These are phyloP conservation scores for Beauveria australis DNA, from an alignment of 2,329 filamentous ascomycete species.

Conservation along the genomic window DNA sequence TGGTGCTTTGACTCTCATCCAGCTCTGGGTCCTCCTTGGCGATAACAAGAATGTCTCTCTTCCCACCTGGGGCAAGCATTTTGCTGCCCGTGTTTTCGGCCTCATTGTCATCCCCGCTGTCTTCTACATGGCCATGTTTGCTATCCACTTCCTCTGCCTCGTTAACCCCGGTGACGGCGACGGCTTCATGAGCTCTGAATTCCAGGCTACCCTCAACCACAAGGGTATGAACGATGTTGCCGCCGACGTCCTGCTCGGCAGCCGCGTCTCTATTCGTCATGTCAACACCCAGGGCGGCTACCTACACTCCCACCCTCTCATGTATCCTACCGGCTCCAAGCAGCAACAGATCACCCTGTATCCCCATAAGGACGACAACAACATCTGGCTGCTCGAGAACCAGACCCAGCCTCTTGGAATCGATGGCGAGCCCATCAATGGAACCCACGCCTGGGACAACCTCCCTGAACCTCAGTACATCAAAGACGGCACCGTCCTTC, in stretches of 20 bases:
- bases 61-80: constrained; percentile 86
- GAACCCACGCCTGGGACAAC: constrained; percentile 76
- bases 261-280: constrained; percentile 77
- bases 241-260: constrained; percentile 84
- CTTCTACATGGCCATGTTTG: constrained; percentile 97
- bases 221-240: constrained; percentile 95
- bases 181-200: constrained; percentile 99
- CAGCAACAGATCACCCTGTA: constrained; percentile 98
- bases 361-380: constrained; percentile 98
- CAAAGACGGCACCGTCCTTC: constrained; percentile 70
- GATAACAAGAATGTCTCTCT: constrained; percentile 80
- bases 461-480: constrained; percentile 59
- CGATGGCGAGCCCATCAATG: constrained; percentile 69
- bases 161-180: constrained; percentile 94
- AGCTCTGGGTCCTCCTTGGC: constrained; percentile 91
- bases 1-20: constrained; percentile 77
- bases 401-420: constrained; percentile 80
- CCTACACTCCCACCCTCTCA: constrained; percentile 90
- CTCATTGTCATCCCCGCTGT: constrained; percentile 79
- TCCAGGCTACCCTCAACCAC: constrained; percentile 92
- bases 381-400: constrained; percentile 89
- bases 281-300: constrained; percentile 98
- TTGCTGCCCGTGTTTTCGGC: constrained; percentile 84
- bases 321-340: constrained; percentile 97
- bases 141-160: constrained; percentile 88